Percentiles rank a stretch among this genome's conserved stretches.
phyloP scores from a whole-genome alignment of 2,329 filamentous ascomycete species.

The Trichoderma sp. region DNA sequence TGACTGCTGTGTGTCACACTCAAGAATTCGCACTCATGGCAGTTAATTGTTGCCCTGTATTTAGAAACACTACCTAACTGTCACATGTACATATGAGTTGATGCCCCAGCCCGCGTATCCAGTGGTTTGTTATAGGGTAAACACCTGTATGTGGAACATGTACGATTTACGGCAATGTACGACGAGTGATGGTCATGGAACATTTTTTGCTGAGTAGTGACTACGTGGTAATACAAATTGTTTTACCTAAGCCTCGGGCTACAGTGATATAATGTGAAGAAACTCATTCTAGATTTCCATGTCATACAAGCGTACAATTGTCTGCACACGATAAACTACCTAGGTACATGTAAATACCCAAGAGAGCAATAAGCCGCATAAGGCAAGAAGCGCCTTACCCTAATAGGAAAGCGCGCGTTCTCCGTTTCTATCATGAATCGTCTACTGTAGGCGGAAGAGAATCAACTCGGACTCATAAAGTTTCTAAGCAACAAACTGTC shows the following conservation, averaged over 20 bases:
- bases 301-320: neutral
- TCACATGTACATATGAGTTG: neutral
- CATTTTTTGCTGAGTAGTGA: neutral
- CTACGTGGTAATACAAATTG: neutral
- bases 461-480: neutral
- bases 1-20: neutral
- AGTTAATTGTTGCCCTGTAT: neutral
- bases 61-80: neutral
- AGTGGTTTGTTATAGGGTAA: neutral
- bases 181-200: neutral
- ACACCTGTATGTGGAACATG: neutral
- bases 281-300: neutral
- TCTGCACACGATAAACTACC: no score
- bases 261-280: neutral
- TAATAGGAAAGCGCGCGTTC: neutral
- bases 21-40: neutral
- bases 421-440: neutral
- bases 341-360: neutral
- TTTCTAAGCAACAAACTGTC: neutral
- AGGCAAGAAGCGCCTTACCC: neutral
- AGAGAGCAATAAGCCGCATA: neutral
- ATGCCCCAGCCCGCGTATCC: neutral
- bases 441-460: neutral
- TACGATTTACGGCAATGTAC: neutral
- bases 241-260: no score